Evolutionary conservation across 2,329 filamentous ascomycete genomes (phyloP).

Genomic region (Talaromyces amestolkiae): DNA sequence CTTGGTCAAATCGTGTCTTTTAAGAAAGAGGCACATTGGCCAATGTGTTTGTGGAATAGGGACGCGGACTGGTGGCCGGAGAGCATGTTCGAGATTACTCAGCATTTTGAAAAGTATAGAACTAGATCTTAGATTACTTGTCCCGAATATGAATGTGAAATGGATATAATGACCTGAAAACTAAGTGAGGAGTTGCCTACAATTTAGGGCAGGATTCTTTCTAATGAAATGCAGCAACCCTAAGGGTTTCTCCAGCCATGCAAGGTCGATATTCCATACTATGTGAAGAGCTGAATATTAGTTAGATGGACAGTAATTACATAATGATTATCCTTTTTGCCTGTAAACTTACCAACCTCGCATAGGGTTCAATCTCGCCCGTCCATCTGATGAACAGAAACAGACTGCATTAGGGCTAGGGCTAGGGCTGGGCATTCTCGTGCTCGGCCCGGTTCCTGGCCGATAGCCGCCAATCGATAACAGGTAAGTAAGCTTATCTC

Average conservation of each 20-base stretch:
- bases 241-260: too few relatives aligned
- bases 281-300: too few relatives aligned
- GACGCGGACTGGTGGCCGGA: constrained; percentile 29
- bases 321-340: too few relatives aligned
- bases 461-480: not conserved
- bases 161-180: too few relatives aligned
- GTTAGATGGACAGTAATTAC: too few relatives aligned
- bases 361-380: too few relatives aligned
- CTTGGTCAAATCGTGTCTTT: constrained; percentile 25
- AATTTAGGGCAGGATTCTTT: not conserved
- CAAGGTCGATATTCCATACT: too few relatives aligned
- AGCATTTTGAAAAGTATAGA: constrained; percentile 10
- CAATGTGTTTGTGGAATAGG: constrained; percentile 15
- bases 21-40: constrained; percentile 18
- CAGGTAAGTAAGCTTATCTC: not conserved
- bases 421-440: not conserved
- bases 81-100: constrained; percentile 22
- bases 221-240: too few relatives aligned
- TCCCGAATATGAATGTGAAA: not conserved
- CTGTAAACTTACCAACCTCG: too few relatives aligned
- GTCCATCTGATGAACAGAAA: too few relatives aligned
- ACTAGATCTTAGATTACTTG: not conserved
- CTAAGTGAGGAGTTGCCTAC: not conserved
- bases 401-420: not conserved
- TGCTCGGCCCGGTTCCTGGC: not conserved